Evolutionary conservation across 345 rosid genomes (phyloP), one percentile per base, ranked within the genome.

Genomic region (Zanthoxylum bungeanum): DNA sequence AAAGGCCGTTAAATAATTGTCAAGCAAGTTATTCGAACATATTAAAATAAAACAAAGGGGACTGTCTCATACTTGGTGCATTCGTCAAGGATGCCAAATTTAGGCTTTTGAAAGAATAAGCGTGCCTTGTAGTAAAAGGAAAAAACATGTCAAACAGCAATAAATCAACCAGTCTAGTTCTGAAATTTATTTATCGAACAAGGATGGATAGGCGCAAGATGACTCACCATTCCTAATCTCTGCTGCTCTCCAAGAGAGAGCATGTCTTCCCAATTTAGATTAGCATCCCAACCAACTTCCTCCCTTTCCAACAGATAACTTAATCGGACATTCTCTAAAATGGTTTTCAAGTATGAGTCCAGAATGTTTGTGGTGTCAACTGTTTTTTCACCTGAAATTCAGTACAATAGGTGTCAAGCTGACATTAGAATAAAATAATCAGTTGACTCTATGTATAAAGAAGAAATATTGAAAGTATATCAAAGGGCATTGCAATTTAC

Each of bases 181-280:
- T 9, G 50, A 64, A 59, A 66, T 24, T 39, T 51, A 28, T 42
- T 58, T 1, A 42, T 53, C 24, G 42, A 60, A 50, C 31, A 64
- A 40, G 11, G 44, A 17, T 50, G 22, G 33, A 37, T 40, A n/a
- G 40, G 37, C 69, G 66, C 36, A 27, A 57, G 33, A 37, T 52
- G 65, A 78, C 85, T 80, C 72, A 95, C 99, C 98, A 95, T 93
- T 76, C 99, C 97, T 68, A 95, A 81, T 79, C 99, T 88, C 79
- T 95, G 99, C 78, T 93, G 99, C 76, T 95, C 99, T 58, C 99
- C 99, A 8, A 95, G 97, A 71, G 99, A 95, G 19, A 95, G 91
- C 62, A 79, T 87, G 73, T 95, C 94, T 83, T 93, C 97, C 99
- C 99, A 95, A 71, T 89, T 88, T 46, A 78, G 70, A 65, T 73